A percentile compares a stretch with the other conserved stretches of the same genome.
These are phyloP conservation scores for Fraxinus sp. DNA, from an alignment of 305 asterid genomes.

Conservation along the genomic window DNA sequence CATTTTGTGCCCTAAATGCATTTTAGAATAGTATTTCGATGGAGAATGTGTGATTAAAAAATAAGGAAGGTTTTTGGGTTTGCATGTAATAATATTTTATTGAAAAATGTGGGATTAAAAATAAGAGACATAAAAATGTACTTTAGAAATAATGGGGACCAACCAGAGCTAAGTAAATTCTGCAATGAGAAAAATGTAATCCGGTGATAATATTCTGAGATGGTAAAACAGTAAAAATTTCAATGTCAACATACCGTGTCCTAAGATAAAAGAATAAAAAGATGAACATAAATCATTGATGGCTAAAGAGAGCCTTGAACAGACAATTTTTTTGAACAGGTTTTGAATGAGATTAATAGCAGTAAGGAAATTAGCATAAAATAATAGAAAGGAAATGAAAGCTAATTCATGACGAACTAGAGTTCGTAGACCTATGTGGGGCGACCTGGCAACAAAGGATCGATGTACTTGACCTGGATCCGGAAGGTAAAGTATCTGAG, in stretches of 20 bases:
- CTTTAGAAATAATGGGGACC: neutral
- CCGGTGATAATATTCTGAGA: neutral
- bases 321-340: neutral
- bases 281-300: neutral
- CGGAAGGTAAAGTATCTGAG: neutral
- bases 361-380: neutral
- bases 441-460: neutral
- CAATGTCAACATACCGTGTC: neutral
- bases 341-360: neutral
- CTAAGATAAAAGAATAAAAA: neutral
- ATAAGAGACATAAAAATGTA: neutral
- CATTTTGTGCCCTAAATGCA: neutral
- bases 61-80: no score
- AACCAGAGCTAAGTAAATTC: neutral
- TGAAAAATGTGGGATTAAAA: neutral
- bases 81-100: no score
- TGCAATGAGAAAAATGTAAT: neutral
- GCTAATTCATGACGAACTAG: neutral
- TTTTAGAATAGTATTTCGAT: no score
- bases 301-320: neutral
- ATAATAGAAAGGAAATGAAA: neutral
- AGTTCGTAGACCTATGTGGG: neutral
- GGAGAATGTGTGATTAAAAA: neutral
- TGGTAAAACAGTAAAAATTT: neutral
- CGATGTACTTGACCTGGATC: neutral